These are phyloP conservation scores for Venturiaceae sp. DNA, from an alignment of 2,329 filamentous ascomycete species.

Conservation along the genomic window DNA sequence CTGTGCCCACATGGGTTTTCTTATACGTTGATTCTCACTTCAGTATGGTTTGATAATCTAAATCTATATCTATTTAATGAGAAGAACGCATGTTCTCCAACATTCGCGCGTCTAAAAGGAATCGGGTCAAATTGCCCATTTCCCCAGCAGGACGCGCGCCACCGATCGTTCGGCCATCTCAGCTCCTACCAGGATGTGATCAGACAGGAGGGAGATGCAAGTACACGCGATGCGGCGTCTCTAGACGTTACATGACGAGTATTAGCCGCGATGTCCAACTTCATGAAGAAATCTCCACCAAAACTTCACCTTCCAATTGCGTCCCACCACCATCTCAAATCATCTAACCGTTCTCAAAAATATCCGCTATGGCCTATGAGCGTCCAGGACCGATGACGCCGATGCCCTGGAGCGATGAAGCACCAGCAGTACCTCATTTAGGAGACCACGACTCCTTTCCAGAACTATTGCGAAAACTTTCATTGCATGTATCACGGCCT, in stretches of 20 bases:
- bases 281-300: not conserved
- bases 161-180: too few relatives aligned
- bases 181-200: not conserved
- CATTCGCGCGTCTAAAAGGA: not conserved
- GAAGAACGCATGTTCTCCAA: not conserved
- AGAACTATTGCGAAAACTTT: slow-evolving; percentile 57
- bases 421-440: slow-evolving; percentile 39
- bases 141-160: too few relatives aligned
- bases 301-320: not conserved
- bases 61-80: too few relatives aligned
- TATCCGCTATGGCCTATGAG: not conserved
- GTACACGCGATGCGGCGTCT: not conserved
- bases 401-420: not conserved
- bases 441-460: slow-evolving; percentile 50
- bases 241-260: not conserved
- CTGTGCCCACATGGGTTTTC: too few relatives aligned
- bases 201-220: not conserved
- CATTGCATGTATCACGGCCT: slow-evolving; percentile 34
- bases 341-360: not conserved
- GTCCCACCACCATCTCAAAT: too few relatives aligned
- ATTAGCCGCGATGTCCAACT: not conserved
- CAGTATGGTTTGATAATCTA: too few relatives aligned
- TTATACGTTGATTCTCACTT: too few relatives aligned
- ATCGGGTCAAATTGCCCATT: too few relatives aligned
- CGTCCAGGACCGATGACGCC: not conserved